Evolutionary conservation across 805 yeast species (phyloP).

Genomic region (Saccharomycopsis vini): DNA sequence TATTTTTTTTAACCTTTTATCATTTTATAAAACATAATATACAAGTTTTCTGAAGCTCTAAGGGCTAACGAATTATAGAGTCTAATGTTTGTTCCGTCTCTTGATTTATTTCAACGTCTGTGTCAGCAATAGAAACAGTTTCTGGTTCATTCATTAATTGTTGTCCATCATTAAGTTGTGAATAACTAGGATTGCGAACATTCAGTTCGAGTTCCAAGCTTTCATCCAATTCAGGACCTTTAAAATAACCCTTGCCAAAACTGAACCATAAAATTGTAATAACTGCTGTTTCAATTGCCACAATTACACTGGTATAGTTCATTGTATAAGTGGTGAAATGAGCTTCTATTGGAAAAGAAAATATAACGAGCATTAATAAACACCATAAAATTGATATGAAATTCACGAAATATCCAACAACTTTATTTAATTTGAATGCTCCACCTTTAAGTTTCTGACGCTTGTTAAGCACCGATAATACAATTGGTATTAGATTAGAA

Average conservation of each 20-base stretch:
- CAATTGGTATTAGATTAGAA: constrained; percentile 70
- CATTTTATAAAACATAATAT: no score
- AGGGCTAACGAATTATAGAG: no score
- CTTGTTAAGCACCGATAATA: constrained; percentile 50
- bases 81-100: no score
- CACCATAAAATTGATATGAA: constrained; percentile 53
- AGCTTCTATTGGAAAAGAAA: constrained; percentile 66
- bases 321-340: constrained; percentile 35
- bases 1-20: no score
- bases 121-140: no score
- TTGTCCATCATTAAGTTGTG: not conserved
- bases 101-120: no score
- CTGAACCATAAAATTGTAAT: constrained; percentile 42
- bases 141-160: no score
- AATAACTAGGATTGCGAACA: not conserved
- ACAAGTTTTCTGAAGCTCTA: no score
- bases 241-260: constrained; percentile 58
- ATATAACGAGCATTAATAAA: constrained; percentile 43
- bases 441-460: constrained; percentile 58
- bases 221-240: constrained; percentile 44
- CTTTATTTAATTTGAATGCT: constrained; percentile 49
- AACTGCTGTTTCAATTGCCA: constrained; percentile 36
- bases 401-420: constrained; percentile 58
- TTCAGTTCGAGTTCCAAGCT: constrained; percentile 7
- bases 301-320: constrained; percentile 56